Base-by-base conservation (phyloP, 257 asterid species). In the Pogostemon cablin region DNA sequence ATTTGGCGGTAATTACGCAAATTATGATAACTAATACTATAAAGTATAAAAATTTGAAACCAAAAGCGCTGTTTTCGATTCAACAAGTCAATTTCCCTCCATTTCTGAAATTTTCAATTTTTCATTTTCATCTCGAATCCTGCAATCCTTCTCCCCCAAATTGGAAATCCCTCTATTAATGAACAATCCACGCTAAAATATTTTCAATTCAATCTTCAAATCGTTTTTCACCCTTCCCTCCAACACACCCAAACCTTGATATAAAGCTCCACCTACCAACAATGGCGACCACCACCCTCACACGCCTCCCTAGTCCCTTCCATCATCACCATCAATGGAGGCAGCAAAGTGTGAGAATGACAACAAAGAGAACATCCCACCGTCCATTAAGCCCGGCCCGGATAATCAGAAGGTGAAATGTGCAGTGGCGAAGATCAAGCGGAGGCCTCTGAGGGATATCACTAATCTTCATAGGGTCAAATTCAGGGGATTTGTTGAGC, bases 381-480 rank as follows among this genome's bases (percentile, higher is more conserved):
- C 78, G 3, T 60, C 56, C 1, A 64, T 70, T 46, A 71, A 71
- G 52, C 2, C 72, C 43, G 4, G 37, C 60, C 64, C 59, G 32
- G 34, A 7, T 67, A 35, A 61, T 25, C 68, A 34, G 50, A 65
- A 73, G 11, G 5, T 9, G 47, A 63, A 77, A 52, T 25, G 25
- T 49, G 52, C 53, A 4, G 10, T 9, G 12, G 11, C 3, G 71
- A 68, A 70, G 68, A 74, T 68, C n/a, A 66, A 49, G 10, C 76
- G 89, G 57, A 78, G 68, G 80, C 85, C 89, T 39, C 48, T 84
- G 10, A 82, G 72, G 68, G 86, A 86, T 61, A 76, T 86, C n/a
- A 84, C 91, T 5, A 55, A 76, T 62, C 68, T 82, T 55, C 40
- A 72, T 72, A 54, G 48, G 20, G 69, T 10, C 37, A 62, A 53